Percentiles rank a stretch among this genome's conserved stretches.
Evolutionary conservation across 169 alveolate genomes (phyloP).

Genomic region (Eimeria maxima): DNA sequence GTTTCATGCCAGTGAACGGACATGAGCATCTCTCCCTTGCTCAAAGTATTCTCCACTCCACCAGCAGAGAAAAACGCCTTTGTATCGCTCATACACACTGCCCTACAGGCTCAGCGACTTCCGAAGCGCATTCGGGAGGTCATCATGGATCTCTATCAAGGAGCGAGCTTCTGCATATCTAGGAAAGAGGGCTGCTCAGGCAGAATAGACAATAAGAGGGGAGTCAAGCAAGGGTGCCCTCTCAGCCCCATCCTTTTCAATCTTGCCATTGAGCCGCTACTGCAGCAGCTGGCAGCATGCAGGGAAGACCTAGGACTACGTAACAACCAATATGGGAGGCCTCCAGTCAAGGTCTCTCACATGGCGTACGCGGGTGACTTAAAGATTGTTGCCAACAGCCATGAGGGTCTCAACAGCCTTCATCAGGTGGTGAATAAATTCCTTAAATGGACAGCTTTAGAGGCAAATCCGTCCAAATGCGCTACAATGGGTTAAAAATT

Average conservation of each 20-base stretch:
- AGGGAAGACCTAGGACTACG: not conserved
- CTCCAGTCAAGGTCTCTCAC: not conserved
- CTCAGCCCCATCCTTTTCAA: not conserved
- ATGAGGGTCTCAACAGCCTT: not conserved
- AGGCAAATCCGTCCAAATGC: constrained; percentile 31
- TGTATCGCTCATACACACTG: not conserved
- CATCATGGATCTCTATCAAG: not conserved
- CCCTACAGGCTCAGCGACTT: constrained; percentile 8
- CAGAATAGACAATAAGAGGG: not conserved
- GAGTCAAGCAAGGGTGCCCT: constrained; percentile 25
- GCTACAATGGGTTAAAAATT: not conserved
- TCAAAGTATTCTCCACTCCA: not conserved
- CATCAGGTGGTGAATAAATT: not conserved
- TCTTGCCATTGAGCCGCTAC: constrained; percentile 6
- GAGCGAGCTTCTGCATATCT: not conserved
- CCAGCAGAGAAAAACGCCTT: not conserved
- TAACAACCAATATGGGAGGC: not conserved
- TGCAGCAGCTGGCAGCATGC: not conserved
- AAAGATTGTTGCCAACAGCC: constrained; percentile 8
- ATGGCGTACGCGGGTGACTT: not conserved
- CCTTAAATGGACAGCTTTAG: not conserved
- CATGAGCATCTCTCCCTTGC: too few species aligned
- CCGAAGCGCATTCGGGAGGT: constrained; percentile 3
- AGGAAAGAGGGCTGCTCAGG: not conserved
- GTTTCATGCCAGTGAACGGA: too few species aligned